phyloP scores from a whole-genome alignment of 2,329 filamentous ascomycete genomes.

The Emergomyces pasteurianus region DNA sequence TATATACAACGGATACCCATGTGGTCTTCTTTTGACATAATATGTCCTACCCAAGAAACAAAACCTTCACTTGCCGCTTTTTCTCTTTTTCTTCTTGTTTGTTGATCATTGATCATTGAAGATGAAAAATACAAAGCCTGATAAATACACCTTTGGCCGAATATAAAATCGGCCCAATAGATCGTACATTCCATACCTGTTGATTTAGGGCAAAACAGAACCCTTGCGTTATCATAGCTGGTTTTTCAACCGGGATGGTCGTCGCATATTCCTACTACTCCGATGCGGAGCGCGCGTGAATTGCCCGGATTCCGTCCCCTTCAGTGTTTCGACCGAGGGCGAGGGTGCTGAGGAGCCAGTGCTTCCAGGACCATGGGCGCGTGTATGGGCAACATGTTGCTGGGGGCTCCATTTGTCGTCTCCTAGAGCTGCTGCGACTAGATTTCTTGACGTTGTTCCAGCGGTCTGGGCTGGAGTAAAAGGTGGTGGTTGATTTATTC shows the following conservation, averaged over 20 bases:
- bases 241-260: background rate
- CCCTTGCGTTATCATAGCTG: background rate
- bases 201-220: background rate
- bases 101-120: background rate
- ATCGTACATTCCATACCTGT: background rate
- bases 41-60: background rate
- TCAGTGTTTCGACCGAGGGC: background rate
- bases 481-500: background rate
- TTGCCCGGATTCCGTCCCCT: background rate
- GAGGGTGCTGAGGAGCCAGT: background rate
- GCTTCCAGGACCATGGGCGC: background rate
- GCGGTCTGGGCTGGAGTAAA: background rate
- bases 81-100: background rate
- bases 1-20: background rate
- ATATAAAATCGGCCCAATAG: background rate
- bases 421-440: background rate
- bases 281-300: background rate
- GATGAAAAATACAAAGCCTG: background rate
- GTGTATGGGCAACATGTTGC: background rate
- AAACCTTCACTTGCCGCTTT: background rate
- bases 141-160: background rate
- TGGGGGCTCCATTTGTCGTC: slow-evolving; percentile 1
- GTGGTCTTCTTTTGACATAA: background rate
- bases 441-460: background rate
- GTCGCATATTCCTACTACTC: background rate